Evolutionary conservation across 129 eudicot genomes (phyloP).

Genomic region (Flaveria trinervia): DNA sequence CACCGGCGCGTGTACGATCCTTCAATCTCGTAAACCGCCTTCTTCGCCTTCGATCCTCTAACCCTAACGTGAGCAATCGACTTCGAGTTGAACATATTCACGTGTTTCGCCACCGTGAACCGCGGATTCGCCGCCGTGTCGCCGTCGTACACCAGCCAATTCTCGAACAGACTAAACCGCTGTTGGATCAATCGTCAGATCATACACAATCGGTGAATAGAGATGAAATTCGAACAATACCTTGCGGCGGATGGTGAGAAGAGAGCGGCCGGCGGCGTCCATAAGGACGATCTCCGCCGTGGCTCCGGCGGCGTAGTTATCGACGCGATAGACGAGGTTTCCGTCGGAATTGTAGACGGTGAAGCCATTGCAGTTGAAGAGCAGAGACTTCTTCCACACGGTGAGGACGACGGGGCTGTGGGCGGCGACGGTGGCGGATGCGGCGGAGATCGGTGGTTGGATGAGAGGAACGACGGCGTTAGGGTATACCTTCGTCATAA

Average conservation of each 20-base stretch:
- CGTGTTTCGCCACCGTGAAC: slow-evolving; percentile 50
- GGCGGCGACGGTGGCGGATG: not conserved
- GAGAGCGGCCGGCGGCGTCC: slow-evolving; percentile 60
- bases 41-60: slow-evolving; percentile 33
- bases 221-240: slow-evolving; percentile 25
- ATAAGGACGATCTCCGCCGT: slow-evolving; percentile 55
- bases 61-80: slow-evolving; percentile 31
- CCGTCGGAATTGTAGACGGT: slow-evolving; percentile 68
- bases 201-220: not conserved
- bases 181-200: slow-evolving; percentile 14
- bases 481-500: slow-evolving; percentile 38
- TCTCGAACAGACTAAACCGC: slow-evolving; percentile 48
- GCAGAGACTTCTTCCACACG: slow-evolving; percentile 75
- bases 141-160: slow-evolving; percentile 63
- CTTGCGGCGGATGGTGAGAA: slow-evolving; percentile 52
- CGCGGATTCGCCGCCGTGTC: slow-evolving; percentile 41
- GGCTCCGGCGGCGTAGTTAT: slow-evolving; percentile 51
- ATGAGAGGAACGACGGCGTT: slow-evolving; percentile 17
- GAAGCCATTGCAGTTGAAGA: slow-evolving; percentile 69
- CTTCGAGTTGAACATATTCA: slow-evolving; percentile 49
- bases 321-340: slow-evolving; percentile 68
- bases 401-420: slow-evolving; percentile 39
- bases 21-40: slow-evolving; percentile 54
- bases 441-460: slow-evolving; percentile 2
- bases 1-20: slow-evolving; percentile 51